A percentile compares a stretch with the other conserved stretches of the same genome.
phyloP scores from a whole-genome alignment of 1,284 basidiomycete species.

The Cryptococcus sp. region DNA sequence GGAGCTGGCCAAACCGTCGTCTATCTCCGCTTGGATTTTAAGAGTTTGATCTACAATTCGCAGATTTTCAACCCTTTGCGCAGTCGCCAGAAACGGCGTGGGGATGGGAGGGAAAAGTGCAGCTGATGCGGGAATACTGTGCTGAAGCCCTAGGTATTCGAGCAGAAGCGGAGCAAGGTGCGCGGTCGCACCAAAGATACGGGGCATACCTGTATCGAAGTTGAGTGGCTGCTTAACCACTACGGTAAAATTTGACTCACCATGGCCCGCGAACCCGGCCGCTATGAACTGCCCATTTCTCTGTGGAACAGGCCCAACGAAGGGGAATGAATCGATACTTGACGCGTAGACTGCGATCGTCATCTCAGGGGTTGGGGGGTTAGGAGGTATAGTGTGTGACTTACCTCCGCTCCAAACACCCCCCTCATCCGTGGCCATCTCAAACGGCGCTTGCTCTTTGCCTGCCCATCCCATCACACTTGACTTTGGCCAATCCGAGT shows the following conservation, averaged over 20 bases:
- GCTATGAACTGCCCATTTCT: slow-evolving; percentile 22
- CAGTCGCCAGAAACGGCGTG: slow-evolving; percentile 17
- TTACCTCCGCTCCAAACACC: slow-evolving; percentile 33
- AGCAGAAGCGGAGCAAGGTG: slow-evolving; percentile 20
- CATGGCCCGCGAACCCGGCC: slow-evolving; percentile 28
- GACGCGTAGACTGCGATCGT: slow-evolving; percentile 14
- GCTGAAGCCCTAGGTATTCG: slow-evolving; percentile 6
- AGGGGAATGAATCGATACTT: slow-evolving; percentile 25
- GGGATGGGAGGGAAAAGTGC: slow-evolving; percentile 20
- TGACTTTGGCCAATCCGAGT: slow-evolving; percentile 17
- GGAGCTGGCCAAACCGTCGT: slow-evolving; percentile 8
- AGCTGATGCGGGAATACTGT: slow-evolving; percentile 1
- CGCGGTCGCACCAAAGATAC: slow-evolving; percentile 27
- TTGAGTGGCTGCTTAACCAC: not conserved
- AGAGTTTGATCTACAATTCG: slow-evolving; percentile 7
- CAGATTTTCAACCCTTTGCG: slow-evolving; percentile 17
- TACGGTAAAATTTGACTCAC: slow-evolving; percentile 7
- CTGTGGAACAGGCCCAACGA: slow-evolving; percentile 20
- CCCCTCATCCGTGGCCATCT: slow-evolving; percentile 12
- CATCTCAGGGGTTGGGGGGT: not conserved
- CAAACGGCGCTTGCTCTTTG: slow-evolving; percentile 16
- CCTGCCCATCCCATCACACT: slow-evolving; percentile 25
- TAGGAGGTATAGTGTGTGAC: not conserved
- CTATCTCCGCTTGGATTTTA: slow-evolving; percentile 5
- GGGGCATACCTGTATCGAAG: slow-evolving; percentile 23